Base-by-base conservation (phyloP, 2,329 filamentous ascomycete genomes). In the Fusarium sp. region DNA sequence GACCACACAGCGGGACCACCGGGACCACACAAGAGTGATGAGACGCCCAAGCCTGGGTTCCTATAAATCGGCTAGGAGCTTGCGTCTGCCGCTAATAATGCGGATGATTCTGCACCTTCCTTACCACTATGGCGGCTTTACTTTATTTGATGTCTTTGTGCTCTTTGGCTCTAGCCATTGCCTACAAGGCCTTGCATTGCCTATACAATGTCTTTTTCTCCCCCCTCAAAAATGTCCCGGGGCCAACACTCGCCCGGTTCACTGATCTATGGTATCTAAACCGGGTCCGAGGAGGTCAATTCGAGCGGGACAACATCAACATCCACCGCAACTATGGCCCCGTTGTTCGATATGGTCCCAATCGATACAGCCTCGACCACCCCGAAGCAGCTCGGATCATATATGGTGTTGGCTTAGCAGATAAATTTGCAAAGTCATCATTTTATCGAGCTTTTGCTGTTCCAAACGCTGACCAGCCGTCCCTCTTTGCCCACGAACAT, bases 261-360 rank as follows among this genome's bases (percentile, higher is more conserved):
- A 50, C 47, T 6, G 47, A 50, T 34, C 3, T 50, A 23, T 50
- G 47, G 47, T 50, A 50, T n/a, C 47, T 50, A 16, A 23, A 18
- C 36, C 30, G 47, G 23, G 47, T 50, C 30, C 36, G 30, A 2
- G 8, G 5, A 16, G 30, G 47, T 10, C 47, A 50, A 5, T 50
- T 50, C 36, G 47, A 50, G 36, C 47, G 47, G 12, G 47, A 50
- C 30, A 50, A 50, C 16, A 50, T 50, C 8, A 50, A 50, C 16
- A 16, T 50, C 1, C 47, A 50, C 2, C 47, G 30, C 7, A 7
- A 27, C 36, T 50, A 50, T 5, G 47, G 47, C 9, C 47, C 47
- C 16, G 36, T 50, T 2, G 47, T 50, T 50, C 30, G 47, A 16
- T 50, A 50, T 23, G 47, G 47, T 34, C 47, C 47, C 12, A 36